A percentile compares a stretch with the other conserved stretches of the same genome.
phyloP scores from a whole-genome alignment of 176 grass and related monocot genomes.

The Metroxylon sagu region DNA sequence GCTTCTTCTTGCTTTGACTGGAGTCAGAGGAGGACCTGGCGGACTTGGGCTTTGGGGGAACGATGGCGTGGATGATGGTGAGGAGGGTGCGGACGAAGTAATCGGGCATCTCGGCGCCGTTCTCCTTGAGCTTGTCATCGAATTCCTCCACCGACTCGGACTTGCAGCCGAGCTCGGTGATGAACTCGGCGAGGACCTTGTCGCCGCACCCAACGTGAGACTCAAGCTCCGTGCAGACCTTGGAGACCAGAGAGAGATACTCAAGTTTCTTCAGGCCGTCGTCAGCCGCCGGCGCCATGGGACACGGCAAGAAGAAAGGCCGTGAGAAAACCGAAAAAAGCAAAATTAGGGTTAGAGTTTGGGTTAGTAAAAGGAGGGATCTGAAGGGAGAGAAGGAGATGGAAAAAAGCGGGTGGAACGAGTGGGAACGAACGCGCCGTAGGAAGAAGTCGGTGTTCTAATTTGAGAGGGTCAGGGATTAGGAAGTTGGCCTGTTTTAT shows the following conservation, averaged over 20 bases:
- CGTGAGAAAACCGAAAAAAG: slow-evolving; percentile 3
- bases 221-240: slow-evolving; percentile 70
- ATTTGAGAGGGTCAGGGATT: too few relatives aligned
- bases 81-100: slow-evolving; percentile 77
- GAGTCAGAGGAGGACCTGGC: slow-evolving; percentile 6
- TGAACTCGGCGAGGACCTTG: slow-evolving; percentile 82
- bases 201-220: slow-evolving; percentile 60
- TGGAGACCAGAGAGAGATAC: slow-evolving; percentile 64
- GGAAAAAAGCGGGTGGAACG: too few relatives aligned
- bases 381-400: background rate
- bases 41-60: slow-evolving; percentile 47
- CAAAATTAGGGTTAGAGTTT: background rate
- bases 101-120: slow-evolving; percentile 60
- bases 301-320: slow-evolving; percentile 14
- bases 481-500: too few relatives aligned
- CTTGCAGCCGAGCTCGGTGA: slow-evolving; percentile 55
- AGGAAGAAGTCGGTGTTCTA: too few relatives aligned
- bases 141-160: slow-evolving; percentile 44
- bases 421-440: too few relatives aligned
- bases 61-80: slow-evolving; percentile 79
- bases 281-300: slow-evolving; percentile 6
- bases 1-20: slow-evolving; percentile 1
- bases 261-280: slow-evolving; percentile 60
- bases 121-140: slow-evolving; percentile 51
- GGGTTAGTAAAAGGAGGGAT: background rate